Percentiles rank a stretch among this genome's conserved stretches.
Conservation (phyloP, 176 grass and related monocot species). For the Aegilops longissima region DNA sequence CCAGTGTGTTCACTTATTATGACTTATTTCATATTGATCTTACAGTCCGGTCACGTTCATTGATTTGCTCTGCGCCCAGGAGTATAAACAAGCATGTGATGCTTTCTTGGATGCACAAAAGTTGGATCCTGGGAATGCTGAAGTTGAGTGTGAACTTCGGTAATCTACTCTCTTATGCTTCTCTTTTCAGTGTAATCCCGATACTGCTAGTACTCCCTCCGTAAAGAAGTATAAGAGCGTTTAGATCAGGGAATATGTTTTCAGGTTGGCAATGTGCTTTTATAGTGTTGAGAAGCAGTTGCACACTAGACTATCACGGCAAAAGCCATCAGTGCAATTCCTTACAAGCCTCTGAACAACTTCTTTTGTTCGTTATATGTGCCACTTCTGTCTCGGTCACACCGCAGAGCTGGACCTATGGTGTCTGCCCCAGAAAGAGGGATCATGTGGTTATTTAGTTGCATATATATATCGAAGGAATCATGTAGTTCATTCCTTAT, state of each 20-base stretch:
- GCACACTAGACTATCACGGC: too few species aligned
- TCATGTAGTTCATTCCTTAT: not conserved
- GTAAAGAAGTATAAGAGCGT: too few species aligned
- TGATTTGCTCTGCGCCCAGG: not conserved
- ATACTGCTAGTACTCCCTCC: not conserved
- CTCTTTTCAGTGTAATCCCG: not conserved
- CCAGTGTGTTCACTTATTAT: not conserved
- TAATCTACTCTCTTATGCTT: not conserved
- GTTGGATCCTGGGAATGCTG: not conserved
- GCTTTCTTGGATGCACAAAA: not conserved
- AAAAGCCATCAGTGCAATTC: not conserved
- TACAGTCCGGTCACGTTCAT: not conserved
- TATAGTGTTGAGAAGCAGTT: not conserved
- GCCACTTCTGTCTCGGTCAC: too few species aligned
- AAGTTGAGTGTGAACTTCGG: not conserved
- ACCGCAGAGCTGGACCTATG: too few species aligned
- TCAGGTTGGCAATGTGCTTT: not conserved
- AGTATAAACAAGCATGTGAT: not conserved
- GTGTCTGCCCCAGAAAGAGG: not conserved
- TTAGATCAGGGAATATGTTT: not conserved
- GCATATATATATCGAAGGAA: not conserved
- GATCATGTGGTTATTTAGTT: not conserved
- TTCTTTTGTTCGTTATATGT: not conserved
- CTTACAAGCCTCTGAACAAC: not conserved
- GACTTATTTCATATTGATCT: not conserved